These are phyloP conservation scores for Pelargonium citronellum DNA, from an alignment of 441 rosid species.

Conservation along the genomic window DNA sequence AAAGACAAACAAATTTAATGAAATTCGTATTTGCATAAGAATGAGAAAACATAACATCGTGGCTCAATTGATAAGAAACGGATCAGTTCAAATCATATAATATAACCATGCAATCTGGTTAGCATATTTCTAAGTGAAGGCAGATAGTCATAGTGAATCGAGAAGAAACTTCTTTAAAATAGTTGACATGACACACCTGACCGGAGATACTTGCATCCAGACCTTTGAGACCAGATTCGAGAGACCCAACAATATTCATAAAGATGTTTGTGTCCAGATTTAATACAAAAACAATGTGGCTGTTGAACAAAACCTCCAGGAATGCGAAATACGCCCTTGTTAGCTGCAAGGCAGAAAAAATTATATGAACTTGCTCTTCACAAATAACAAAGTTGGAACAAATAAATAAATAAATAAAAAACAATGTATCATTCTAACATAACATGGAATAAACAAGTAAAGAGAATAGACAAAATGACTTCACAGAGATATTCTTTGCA, in stretches of 20 bases:
- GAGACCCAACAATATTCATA: conserved; percentile 86
- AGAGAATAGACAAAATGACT: background rate
- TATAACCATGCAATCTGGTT: too few species aligned
- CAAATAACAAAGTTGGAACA: background rate
- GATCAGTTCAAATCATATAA: too few species aligned
- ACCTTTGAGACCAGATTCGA: conserved; percentile 94
- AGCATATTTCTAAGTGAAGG: background rate
- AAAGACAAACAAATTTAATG: background rate
- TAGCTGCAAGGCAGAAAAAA: conserved; percentile 43
- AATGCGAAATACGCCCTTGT: conserved; percentile 92
- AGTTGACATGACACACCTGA: conserved; percentile 47
- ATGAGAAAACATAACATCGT: background rate
- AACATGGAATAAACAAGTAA: conserved; percentile 16
- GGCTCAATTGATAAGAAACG: too few species aligned
- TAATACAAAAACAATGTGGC: conserved; percentile 65
- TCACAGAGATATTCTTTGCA: background rate
- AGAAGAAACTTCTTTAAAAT: background rate
- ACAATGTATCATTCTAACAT: background rate
- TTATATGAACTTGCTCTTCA: background rate
- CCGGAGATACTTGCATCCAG: conserved; percentile 82
- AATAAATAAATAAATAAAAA: background rate
- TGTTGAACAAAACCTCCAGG: conserved; percentile 81
- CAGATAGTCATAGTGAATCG: background rate
- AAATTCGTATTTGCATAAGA: background rate
- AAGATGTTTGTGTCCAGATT: conserved; percentile 79